A percentile compares a stretch with the other conserved stretches of the same genome.
phyloP scores from a whole-genome alignment of 164 flowering plant species.

The Santalum album region DNA sequence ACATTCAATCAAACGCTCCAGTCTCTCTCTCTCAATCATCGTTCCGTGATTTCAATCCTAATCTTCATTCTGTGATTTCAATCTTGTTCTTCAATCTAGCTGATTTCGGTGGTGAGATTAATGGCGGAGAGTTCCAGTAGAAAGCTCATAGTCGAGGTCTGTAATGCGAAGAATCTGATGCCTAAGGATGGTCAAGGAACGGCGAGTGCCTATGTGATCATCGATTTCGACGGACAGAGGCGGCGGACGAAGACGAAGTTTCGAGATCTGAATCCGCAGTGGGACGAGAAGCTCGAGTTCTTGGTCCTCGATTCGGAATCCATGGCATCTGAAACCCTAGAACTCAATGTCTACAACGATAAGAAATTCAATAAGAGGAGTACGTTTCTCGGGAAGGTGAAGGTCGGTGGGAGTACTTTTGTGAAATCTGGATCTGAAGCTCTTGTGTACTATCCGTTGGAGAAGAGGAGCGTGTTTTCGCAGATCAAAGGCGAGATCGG shows the following conservation, averaged over 20 bases:
- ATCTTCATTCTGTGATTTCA: no score
- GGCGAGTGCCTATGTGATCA: slow-evolving; percentile 72
- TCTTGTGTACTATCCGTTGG: slow-evolving; percentile 77
- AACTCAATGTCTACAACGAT: slow-evolving; percentile 71
- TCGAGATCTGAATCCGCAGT: slow-evolving; percentile 80
- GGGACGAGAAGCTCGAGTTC: slow-evolving; percentile 87
- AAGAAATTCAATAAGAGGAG: slow-evolving; percentile 60
- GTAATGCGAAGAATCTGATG: slow-evolving; percentile 78
- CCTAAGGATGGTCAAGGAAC: slow-evolving; percentile 98
- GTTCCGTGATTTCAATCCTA: no score
- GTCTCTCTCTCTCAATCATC: no score
- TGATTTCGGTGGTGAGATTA: neutral
- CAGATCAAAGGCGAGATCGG: slow-evolving; percentile 93
- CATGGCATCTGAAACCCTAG: slow-evolving; percentile 54
- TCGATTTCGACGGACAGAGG: slow-evolving; percentile 82
- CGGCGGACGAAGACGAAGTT: slow-evolving; percentile 67
- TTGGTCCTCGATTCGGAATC: slow-evolving; percentile 48
- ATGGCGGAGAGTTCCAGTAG: slow-evolving; percentile 38
- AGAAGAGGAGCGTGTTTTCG: slow-evolving; percentile 88
- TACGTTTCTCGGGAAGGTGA: slow-evolving; percentile 80
- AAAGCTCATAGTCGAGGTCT: slow-evolving; percentile 62
- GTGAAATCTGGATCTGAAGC: slow-evolving; percentile 37
- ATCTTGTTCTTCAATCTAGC: no score
- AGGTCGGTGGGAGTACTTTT: slow-evolving; percentile 50
- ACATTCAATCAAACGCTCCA: no score